These are phyloP conservation scores for Coemansia sp. DNA, from an alignment of 192 early-diverging fungal species.

Conservation along the genomic window DNA sequence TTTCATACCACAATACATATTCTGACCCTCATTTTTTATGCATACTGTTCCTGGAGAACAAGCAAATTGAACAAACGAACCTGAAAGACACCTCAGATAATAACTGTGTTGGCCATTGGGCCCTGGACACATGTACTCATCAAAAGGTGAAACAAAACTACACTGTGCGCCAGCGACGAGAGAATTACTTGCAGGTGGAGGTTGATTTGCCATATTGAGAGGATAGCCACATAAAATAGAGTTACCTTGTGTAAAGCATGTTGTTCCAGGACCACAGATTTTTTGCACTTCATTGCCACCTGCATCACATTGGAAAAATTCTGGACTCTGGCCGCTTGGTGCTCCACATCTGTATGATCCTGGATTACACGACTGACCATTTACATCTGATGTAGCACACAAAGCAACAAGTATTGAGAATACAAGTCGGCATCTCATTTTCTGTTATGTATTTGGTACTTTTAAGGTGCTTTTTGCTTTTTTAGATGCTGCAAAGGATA, in stretches of 20 bases:
- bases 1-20: slow-evolving; percentile 39
- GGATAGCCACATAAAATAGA: slow-evolving; percentile 45
- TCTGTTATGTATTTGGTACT: not conserved
- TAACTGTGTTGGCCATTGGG: slow-evolving; percentile 34
- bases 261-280: slow-evolving; percentile 45
- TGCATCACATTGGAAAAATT: slow-evolving; percentile 38
- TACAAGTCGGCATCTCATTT: slow-evolving; percentile 8
- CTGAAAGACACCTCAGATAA: slow-evolving; percentile 43
- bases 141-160: slow-evolving; percentile 26
- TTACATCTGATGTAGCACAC: not conserved
- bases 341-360: slow-evolving; percentile 40
- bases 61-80: slow-evolving; percentile 37
- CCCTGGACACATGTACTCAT: slow-evolving; percentile 50
- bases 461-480: not conserved
- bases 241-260: slow-evolving; percentile 43
- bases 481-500: not conserved
- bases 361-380: slow-evolving; percentile 22
- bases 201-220: slow-evolving; percentile 22
- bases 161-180: slow-evolving; percentile 32
- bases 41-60: slow-evolving; percentile 49
- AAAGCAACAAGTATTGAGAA: slow-evolving; percentile 2
- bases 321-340: slow-evolving; percentile 29
- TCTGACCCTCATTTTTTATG: slow-evolving; percentile 37
- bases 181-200: slow-evolving; percentile 14
- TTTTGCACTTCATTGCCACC: slow-evolving; percentile 32